Evolutionary conservation across 495 filamentous ascomycete species (phyloP).

Genomic region (Talaromyces borbonicus): DNA sequence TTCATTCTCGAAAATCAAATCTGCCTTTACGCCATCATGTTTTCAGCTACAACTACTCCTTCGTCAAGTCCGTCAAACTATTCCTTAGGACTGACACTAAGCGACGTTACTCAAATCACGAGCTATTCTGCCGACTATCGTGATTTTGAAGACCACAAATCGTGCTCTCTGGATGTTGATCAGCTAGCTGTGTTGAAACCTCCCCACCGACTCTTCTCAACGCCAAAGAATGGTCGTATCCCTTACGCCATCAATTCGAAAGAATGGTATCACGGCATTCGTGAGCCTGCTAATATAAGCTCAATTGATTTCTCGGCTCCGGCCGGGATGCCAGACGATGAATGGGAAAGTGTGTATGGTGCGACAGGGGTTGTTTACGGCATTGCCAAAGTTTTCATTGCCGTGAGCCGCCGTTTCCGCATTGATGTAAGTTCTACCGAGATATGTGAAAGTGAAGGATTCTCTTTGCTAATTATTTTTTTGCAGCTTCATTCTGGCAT

Average conservation of each 20-base stretch:
- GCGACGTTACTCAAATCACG: background rate
- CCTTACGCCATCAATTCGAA: conserved; percentile 25
- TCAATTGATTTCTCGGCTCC: background rate
- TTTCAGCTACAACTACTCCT: background rate
- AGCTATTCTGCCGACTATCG: background rate
- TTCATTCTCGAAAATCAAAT: background rate
- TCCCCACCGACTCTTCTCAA: background rate
- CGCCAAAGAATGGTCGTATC: conserved; percentile 3
- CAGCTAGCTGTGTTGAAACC: conserved; percentile 4
- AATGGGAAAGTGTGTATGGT: conserved; percentile 5
- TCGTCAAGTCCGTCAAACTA: background rate
- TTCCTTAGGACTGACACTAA: background rate
- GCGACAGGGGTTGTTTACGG: conserved; percentile 19
- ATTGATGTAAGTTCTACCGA: conserved; percentile 19
- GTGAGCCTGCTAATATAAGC: background rate
- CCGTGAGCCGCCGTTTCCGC: conserved; percentile 23
- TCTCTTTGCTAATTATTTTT: background rate
- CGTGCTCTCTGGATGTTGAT: background rate
- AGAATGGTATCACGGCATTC: conserved; percentile 21
- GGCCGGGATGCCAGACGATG: background rate
- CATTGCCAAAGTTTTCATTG: conserved; percentile 26
- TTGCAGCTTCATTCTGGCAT: conserved; percentile 19
- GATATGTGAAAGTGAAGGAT: background rate
- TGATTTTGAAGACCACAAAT: background rate
- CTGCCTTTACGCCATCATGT: background rate